These are phyloP conservation scores for Kwoniella shandongensis DNA, from an alignment of 768 basidiomycete species.

Conservation along the genomic window DNA sequence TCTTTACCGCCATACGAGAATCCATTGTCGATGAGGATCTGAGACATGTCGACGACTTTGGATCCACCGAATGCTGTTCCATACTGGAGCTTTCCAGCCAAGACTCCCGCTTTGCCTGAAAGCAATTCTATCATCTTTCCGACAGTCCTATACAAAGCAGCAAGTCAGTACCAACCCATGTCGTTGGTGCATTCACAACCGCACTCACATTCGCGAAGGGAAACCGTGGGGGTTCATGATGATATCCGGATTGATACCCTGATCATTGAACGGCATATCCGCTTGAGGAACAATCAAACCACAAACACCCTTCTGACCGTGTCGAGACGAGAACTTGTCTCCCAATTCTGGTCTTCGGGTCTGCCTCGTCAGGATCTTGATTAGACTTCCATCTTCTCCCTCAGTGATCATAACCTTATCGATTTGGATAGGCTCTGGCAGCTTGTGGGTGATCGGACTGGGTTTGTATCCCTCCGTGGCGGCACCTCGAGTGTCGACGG, in stretches of 20 bases:
- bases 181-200: too few relatives aligned
- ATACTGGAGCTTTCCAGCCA: slow-evolving; percentile 62
- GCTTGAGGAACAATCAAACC: slow-evolving; percentile 98
- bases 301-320: slow-evolving; percentile 99
- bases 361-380: slow-evolving; percentile 96
- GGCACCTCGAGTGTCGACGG: slow-evolving; percentile 64
- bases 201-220: slow-evolving; percentile 71
- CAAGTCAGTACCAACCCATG: too few relatives aligned
- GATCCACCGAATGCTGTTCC: slow-evolving; percentile 86
- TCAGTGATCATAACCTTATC: slow-evolving; percentile 98
- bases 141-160: slow-evolving; percentile 84
- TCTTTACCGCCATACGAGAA: slow-evolving; percentile 99
- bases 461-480: slow-evolving; percentile 70
- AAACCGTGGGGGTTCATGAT: slow-evolving; percentile 99
- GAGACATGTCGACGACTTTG: slow-evolving; percentile 98
- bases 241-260: slow-evolving; percentile 91
- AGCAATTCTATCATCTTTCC: slow-evolving; percentile 99
- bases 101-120: slow-evolving; percentile 93
- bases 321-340: slow-evolving; percentile 96
- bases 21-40: slow-evolving; percentile 88
- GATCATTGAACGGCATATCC: slow-evolving; percentile 99
- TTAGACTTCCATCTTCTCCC: slow-evolving; percentile 91
- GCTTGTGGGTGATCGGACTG: slow-evolving; percentile 87
- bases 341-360: slow-evolving; percentile 94
- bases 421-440: slow-evolving; percentile 86